Evolutionary conservation across 73 alveolate genomes (phyloP).

Genomic region (Urostyla sp.): DNA sequence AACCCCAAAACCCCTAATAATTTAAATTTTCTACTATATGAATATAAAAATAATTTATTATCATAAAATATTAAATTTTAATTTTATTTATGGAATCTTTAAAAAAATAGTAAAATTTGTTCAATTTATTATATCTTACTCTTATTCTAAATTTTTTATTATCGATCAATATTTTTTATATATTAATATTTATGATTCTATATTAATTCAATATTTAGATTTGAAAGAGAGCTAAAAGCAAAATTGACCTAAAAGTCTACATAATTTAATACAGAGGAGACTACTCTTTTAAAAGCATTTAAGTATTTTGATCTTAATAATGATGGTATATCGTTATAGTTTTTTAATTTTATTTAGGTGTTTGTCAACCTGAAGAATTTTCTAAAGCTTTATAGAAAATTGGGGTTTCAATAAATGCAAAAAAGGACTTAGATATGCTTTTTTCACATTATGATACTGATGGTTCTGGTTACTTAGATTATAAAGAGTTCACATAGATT

Average conservation of each 20-base stretch:
- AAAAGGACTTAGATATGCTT: conserved; percentile 46
- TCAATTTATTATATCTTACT: too few relatives aligned
- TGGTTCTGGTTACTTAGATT: conserved; percentile 74
- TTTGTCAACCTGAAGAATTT: conserved; percentile 83
- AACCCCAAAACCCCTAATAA: too few relatives aligned
- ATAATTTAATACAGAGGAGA: conserved; percentile 75
- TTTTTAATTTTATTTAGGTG: conserved; percentile 46
- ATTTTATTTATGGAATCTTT: too few relatives aligned
- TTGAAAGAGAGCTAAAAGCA: conserved; percentile 49
- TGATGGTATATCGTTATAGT: conserved; percentile 70
- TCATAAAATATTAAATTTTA: too few relatives aligned
- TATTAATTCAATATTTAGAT: neutral
- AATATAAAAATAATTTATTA: too few relatives aligned
- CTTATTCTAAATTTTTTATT: too few relatives aligned
- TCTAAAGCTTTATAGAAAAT: conserved; percentile 64
- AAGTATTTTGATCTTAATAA: conserved; percentile 92
- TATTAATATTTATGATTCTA: too few relatives aligned
- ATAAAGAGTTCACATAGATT: conserved; percentile 74
- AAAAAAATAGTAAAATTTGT: too few relatives aligned
- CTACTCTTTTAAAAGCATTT: conserved; percentile 84
- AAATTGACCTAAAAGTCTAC: conserved; percentile 26
- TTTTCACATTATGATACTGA: conserved; percentile 75
- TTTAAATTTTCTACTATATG: too few relatives aligned
- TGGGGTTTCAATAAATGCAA: conserved; percentile 7
- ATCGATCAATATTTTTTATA: too few relatives aligned